Base-by-base conservation (phyloP, 441 rosid genomes). In the Adansonia madagascariensis region DNA sequence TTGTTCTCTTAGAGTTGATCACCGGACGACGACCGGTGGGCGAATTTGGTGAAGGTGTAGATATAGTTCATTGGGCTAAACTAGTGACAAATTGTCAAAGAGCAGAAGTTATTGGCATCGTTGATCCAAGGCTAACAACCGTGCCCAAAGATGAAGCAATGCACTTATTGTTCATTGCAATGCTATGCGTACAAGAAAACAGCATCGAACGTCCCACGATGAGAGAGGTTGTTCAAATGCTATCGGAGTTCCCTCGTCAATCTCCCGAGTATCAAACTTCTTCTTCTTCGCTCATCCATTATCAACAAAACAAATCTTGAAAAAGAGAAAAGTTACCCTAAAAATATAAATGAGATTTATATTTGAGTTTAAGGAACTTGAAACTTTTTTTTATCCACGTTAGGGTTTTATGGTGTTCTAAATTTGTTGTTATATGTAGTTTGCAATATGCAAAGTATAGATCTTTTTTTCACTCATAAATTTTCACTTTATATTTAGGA, bases 191-290 rank as follows among this genome's bases (percentile, higher is more conserved):
- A 46, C 87, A 87, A 72, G 90, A 85, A 50, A 85, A 87, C 35
- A 84, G 88, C 65, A 77, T 88, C 5, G 82, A 85, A 64, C 85
- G 87, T 24, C 90, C 90, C 11, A 82, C 72, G 1, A 88, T 88
- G 90, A 84, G 89, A 14, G 90, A 88, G 64, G 89, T 85, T 1
- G 86, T 85, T 55, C 89, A 88, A 74, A 88, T 88, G 89, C 76
- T 88, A 53, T 78, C 89, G 1, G 89, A 88, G 63, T 87, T 82
- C 61, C 88, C 82, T 11, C 89, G 80, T 3, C 83, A 76, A 68
- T 84, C 83, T 0, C 80, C 84, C 0, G 78, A 88, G 3, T 61
- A 73, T 44, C 86, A 73, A 59, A 79, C 88, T 17, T 72, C 91
- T 1, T 82, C 89, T 20, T 83, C 90, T 35, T 83, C 86, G 0